phyloP scores from a whole-genome alignment of 2,329 filamentous ascomycete genomes.

The Chaetoscypha palmicola region DNA sequence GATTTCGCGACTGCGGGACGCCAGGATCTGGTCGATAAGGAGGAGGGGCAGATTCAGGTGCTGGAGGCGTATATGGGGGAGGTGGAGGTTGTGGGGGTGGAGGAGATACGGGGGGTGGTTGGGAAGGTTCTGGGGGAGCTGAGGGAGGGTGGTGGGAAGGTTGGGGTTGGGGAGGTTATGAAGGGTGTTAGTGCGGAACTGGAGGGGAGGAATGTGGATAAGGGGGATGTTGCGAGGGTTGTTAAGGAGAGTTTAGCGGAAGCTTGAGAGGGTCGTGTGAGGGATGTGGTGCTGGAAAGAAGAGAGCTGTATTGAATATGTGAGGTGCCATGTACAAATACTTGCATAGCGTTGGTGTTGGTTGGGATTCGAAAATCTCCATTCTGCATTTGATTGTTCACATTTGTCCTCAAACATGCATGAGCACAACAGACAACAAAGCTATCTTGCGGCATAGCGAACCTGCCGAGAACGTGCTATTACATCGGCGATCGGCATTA shows the following conservation, averaged over 20 bases:
- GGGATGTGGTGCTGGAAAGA: no score
- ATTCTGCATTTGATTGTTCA: no score
- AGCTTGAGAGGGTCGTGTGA: slow-evolving; percentile 39
- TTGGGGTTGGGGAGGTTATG: slow-evolving; percentile 54
- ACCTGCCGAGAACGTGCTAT: no score
- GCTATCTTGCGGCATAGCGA: no score
- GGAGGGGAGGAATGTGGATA: slow-evolving; percentile 59
- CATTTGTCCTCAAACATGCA: no score
- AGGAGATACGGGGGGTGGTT: slow-evolving; percentile 51
- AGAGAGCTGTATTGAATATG: no score
- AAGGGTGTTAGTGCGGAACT: slow-evolving; percentile 51
- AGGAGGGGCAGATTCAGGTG: slow-evolving; percentile 57
- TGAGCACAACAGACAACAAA: no score
- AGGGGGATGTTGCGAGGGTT: slow-evolving; percentile 50
- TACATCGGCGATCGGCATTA: no score
- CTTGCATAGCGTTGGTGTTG: no score
- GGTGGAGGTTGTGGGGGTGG: slow-evolving; percentile 49
- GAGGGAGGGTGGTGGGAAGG: slow-evolving; percentile 39
- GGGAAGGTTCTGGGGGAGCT: slow-evolving; percentile 44
- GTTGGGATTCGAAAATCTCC: no score
- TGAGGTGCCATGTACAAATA: no score
- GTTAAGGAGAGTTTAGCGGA: slow-evolving; percentile 45
- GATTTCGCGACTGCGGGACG: slow-evolving; percentile 60
- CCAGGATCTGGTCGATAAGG: slow-evolving; percentile 63
- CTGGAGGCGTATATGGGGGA: slow-evolving; percentile 57